Base-by-base conservation (phyloP, 179 eudicot species). In the Nepenthes alata region DNA sequence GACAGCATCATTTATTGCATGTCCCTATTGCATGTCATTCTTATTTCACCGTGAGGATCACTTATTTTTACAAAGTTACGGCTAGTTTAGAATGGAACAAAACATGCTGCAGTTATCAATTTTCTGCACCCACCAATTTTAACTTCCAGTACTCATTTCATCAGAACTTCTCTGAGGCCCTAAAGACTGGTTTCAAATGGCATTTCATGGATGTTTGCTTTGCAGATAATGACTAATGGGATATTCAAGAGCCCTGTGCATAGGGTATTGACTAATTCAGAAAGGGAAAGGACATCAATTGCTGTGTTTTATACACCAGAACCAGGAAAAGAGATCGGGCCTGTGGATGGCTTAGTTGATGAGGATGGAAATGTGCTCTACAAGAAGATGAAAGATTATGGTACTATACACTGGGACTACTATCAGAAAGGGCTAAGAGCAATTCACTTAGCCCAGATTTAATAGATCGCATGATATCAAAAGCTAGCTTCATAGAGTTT, bases 221-320 rank as follows among this genome's bases (percentile, higher is more conserved):
- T 64, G 49, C 69, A 86, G 90, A 86, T 84, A 63, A 78, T 86
- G 85, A 81, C 75, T 13, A 86, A 86, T 53, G 89, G 95, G 6
- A 73, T 78, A 44, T 76, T 67, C 67, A 78, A 82, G 74, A 80
- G 88, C 67, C 81, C 81, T 15, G 57, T 80, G 50, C 95, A 87
- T 60, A 79, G 88, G 63, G 87, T 61, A 45, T 77, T 82, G 53
- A 72, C 83, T 38, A 76, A 69, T 66, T 38, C 85, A 7, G 68
- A 77, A n/a, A 69, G 57, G 55, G 75, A 74, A 53, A 80, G 95
- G 74, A 52, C 69, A n/a, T 77, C 85, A 3, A 14, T 81, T 7
- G 89, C 81, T 45, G 59, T 81, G 62, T 86, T 86, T 49, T 84
- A 75, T 59, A 16, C 66, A 10, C 83, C 76, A 1, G 78, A 80